These are phyloP conservation scores for Annulohypoxylon maeteangense DNA, from an alignment of 495 filamentous ascomycete genomes.

Conservation along the genomic window DNA sequence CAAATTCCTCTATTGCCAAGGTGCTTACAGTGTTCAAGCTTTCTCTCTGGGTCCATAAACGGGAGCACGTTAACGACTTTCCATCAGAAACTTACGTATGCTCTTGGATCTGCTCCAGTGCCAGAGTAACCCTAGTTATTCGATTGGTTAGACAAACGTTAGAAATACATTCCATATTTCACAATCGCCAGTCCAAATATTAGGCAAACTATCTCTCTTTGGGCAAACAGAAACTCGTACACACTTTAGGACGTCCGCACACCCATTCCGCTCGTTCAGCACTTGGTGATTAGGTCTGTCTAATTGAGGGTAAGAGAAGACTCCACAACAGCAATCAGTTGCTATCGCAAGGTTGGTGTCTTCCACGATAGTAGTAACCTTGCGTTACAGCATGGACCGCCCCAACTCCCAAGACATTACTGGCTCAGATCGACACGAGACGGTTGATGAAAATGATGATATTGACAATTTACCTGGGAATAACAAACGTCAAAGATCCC, in stretches of 20 bases:
- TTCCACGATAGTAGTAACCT: neutral
- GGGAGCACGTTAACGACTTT: neutral
- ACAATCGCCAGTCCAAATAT: neutral
- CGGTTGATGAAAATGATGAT: slow-evolving; percentile 15
- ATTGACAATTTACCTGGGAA: slow-evolving; percentile 20
- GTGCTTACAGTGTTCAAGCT: neutral
- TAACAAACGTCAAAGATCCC: slow-evolving; percentile 11
- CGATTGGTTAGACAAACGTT: slow-evolving; percentile 2
- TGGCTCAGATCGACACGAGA: neutral
- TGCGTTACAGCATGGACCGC: slow-evolving; percentile 15
- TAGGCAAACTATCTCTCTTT: neutral
- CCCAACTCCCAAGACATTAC: neutral
- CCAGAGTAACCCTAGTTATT: neutral
- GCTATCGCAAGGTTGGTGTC: neutral
- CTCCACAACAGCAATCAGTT: neutral
- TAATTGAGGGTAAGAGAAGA: slow-evolving; percentile 13
- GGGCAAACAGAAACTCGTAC: slow-evolving; percentile 4
- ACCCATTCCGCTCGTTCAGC: neutral
- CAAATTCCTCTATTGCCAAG: neutral
- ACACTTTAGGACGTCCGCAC: neutral
- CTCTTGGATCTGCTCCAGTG: neutral
- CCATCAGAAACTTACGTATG: neutral
- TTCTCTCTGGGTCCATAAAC: neutral
- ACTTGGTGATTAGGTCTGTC: slow-evolving; percentile 13
- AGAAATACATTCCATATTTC: neutral